Evolutionary conservation across 2,329 filamentous ascomycete species (phyloP).

Genomic region (Aspergillus quadrilineatus): DNA sequence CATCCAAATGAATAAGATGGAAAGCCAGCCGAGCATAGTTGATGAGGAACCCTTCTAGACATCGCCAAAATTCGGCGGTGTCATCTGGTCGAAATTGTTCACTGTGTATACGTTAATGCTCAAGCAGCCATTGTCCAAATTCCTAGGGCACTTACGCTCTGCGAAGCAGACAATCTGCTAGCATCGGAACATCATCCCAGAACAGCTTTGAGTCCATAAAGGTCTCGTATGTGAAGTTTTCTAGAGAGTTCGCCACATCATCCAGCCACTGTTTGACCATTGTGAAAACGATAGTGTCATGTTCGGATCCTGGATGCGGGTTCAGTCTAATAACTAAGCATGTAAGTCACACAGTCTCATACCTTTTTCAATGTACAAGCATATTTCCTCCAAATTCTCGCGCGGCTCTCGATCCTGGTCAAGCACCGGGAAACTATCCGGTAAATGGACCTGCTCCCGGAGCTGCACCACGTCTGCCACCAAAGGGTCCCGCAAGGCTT

Average conservation of each 20-base stretch:
- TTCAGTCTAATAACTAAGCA: background rate
- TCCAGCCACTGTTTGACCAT: constrained; percentile 46
- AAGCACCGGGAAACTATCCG: constrained; percentile 40
- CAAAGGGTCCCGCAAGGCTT: constrained; percentile 32
- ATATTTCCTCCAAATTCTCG: constrained; percentile 37
- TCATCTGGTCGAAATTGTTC: constrained; percentile 34
- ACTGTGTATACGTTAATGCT: constrained; percentile 21
- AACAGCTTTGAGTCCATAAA: constrained; percentile 44
- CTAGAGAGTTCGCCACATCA: constrained; percentile 34
- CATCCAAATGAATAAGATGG: constrained; percentile 44
- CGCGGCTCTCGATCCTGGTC: constrained; percentile 26
- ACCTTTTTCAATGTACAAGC: constrained; percentile 41
- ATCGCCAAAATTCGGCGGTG: constrained; percentile 28
- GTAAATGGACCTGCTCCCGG: constrained; percentile 31
- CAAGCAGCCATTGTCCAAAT: no score
- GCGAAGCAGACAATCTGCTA: constrained; percentile 43
- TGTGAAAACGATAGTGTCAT: constrained; percentile 33
- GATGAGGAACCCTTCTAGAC: constrained; percentile 44
- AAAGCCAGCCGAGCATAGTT: constrained; percentile 41
- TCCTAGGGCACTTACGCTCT: constrained; percentile 33
- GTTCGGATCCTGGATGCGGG: constrained; percentile 27
- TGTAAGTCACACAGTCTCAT: constrained; percentile 6
- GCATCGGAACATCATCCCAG: constrained; percentile 44
- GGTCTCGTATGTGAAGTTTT: constrained; percentile 35
- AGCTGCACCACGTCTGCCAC: constrained; percentile 38